Percentiles rank a stretch among this genome's conserved stretches.
These are phyloP conservation scores for Sclerotiophoma versabilis DNA, from an alignment of 2,329 filamentous ascomycete species.

Conservation along the genomic window DNA sequence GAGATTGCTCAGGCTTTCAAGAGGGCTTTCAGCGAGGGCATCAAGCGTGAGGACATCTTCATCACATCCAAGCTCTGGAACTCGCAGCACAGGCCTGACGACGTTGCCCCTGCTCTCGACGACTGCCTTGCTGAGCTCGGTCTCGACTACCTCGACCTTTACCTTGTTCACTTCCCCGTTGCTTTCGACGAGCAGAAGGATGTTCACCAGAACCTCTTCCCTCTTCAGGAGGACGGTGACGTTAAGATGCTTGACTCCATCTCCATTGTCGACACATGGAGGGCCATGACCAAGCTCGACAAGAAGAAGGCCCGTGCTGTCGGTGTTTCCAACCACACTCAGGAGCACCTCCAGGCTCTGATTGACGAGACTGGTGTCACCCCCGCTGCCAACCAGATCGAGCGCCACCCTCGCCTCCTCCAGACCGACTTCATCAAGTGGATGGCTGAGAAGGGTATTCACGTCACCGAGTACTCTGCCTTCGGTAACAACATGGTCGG, in stretches of 20 bases:
- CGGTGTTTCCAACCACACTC: conserved; percentile 42
- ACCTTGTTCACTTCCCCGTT: conserved; percentile 74
- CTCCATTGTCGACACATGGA: conserved; percentile 53
- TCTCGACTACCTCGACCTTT: conserved; percentile 89
- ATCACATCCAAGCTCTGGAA: conserved; percentile 86
- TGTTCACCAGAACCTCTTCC: conserved; percentile 35
- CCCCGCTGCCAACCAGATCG: conserved; percentile 42
- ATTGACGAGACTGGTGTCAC: conserved; percentile 53
- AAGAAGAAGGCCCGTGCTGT: conserved; percentile 45
- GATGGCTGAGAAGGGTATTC: conserved; percentile 42
- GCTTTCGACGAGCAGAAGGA: conserved; percentile 58
- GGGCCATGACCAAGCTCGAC: conserved; percentile 50
- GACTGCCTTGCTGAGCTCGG: conserved; percentile 77
- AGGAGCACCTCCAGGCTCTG: conserved; percentile 58
- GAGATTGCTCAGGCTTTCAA: conserved; percentile 38
- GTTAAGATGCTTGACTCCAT: conserved; percentile 60
- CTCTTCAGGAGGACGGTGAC: conserved; percentile 23
- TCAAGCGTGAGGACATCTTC: conserved; percentile 55
- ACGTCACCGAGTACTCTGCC: conserved; percentile 49
- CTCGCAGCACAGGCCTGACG: conserved; percentile 74
- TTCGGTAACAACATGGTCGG: conserved; percentile 65
- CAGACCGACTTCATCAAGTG: conserved; percentile 39
- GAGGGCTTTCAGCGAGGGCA: conserved; percentile 48
- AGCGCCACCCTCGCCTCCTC: conserved; percentile 39
- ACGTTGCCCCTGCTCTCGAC: conserved; percentile 76